A percentile compares a stretch with the other conserved stretches of the same genome.
These are phyloP conservation scores for Cytospora schulzeri DNA, from an alignment of 2,329 filamentous ascomycete genomes.

Conservation along the genomic window DNA sequence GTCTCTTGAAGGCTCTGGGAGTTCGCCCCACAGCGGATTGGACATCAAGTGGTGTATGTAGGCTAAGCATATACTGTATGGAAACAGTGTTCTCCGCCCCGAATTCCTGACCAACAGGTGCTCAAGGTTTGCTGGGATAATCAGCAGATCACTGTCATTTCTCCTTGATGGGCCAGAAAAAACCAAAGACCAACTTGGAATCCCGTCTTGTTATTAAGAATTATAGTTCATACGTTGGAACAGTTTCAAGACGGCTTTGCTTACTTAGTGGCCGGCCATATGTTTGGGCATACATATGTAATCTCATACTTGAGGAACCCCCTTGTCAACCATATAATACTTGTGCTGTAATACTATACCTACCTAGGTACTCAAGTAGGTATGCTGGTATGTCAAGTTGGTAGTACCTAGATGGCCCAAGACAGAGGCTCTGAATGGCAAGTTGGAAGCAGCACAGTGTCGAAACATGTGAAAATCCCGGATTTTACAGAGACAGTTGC, in stretches of 20 bases:
- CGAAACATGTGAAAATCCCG: slow-evolving; percentile 9
- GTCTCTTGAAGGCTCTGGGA: not conserved
- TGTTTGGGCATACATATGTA: too few species aligned
- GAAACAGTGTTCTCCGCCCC: not conserved
- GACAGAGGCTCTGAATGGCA: not conserved
- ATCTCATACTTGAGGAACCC: too few species aligned
- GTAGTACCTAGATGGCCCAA: too few species aligned
- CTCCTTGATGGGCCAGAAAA: not conserved
- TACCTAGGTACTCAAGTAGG: not conserved
- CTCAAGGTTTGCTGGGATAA: not conserved
- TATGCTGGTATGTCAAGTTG: too few species aligned
- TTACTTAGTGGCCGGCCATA: too few species aligned
- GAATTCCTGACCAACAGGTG: not conserved
- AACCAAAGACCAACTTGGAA: not conserved
- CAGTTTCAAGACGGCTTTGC: not conserved
- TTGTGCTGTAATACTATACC: too few species aligned
- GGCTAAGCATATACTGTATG: not conserved
- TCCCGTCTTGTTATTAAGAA: not conserved
- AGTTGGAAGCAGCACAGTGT: slow-evolving; percentile 1
- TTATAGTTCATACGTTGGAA: not conserved
- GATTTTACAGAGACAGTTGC: not conserved
- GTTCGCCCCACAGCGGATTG: not conserved
- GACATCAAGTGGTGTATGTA: not conserved
- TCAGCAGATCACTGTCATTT: not conserved
- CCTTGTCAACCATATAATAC: too few species aligned